Evolutionary conservation across 2,329 filamentous ascomycete species (phyloP).

Genomic region (Clonostachys chloroleuca): DNA sequence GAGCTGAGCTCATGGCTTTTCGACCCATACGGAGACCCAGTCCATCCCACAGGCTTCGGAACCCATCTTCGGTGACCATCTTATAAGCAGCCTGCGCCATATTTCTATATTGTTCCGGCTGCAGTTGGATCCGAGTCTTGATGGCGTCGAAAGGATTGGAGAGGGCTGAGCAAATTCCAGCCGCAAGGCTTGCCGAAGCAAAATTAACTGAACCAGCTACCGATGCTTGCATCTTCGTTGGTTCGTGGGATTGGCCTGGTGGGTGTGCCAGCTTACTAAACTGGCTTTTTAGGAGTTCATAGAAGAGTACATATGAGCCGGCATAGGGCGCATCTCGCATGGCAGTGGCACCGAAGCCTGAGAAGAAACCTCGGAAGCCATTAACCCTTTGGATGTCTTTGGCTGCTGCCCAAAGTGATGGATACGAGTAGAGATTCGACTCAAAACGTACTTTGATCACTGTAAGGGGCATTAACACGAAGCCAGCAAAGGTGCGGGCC

Average conservation of each 20-base stretch:
- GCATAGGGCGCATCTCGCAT: conserved; percentile 95
- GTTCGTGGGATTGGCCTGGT: conserved; percentile 1
- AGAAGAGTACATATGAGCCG: conserved; percentile 89
- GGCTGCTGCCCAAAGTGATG: conserved; percentile 67
- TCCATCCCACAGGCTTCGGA: conserved; percentile 79
- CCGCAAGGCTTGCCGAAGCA: conserved; percentile 73
- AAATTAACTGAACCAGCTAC: conserved; percentile 73
- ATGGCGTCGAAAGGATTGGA: conserved; percentile 97
- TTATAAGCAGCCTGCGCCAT: conserved; percentile 70
- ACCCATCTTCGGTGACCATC: conserved; percentile 80
- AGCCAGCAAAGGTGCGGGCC: conserved; percentile 81
- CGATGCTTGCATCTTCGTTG: conserved; percentile 18
- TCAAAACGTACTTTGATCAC: conserved; percentile 97
- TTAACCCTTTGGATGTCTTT: conserved; percentile 69
- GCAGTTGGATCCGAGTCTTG: conserved; percentile 90
- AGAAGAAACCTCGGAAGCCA: conserved; percentile 82
- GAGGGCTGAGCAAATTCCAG: conserved; percentile 76
- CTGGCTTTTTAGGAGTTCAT: conserved; percentile 74
- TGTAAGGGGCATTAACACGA: conserved; percentile 92
- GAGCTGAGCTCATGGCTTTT: conserved; percentile 89
- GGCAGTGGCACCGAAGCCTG: conserved; percentile 89
- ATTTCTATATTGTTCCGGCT: conserved; percentile 78
- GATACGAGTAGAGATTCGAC: conserved; percentile 79
- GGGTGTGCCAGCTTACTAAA: conserved; percentile 29
- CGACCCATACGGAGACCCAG: conserved; percentile 81